Conservation (phyloP, 2,329 filamentous ascomycete genomes). For the Fusarium tricinctum region DNA sequence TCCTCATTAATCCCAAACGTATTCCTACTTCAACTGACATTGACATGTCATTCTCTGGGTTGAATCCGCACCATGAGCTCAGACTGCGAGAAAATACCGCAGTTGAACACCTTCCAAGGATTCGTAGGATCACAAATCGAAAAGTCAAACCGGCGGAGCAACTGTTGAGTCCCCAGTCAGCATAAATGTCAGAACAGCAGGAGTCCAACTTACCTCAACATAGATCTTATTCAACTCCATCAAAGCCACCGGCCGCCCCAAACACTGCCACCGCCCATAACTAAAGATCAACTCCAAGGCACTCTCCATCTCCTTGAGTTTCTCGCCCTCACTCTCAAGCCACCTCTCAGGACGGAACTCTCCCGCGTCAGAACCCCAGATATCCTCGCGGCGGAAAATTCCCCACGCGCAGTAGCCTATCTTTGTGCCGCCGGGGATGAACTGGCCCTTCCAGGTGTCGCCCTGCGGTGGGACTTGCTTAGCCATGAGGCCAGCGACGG, state of each 20-base stretch:
- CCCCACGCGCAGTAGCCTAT: constrained; percentile 55
- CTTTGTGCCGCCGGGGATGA: constrained; percentile 53
- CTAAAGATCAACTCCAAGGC: constrained; percentile 58
- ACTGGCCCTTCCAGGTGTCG: constrained; percentile 52
- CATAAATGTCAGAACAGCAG: fast-evolving
- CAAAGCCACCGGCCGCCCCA: constrained; percentile 56
- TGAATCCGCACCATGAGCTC: constrained; percentile 48
- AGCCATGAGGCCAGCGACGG: constrained; percentile 55
- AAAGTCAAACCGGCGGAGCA: constrained; percentile 53
- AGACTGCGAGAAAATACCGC: constrained; percentile 52
- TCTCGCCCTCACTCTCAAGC: constrained; percentile 54
- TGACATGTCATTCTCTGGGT: neutral
- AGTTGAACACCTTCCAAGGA: constrained; percentile 52
- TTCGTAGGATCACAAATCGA: constrained; percentile 50
- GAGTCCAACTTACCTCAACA: constrained; percentile 54
- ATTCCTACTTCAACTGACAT: fast-evolving
- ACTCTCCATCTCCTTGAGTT: constrained; percentile 53
- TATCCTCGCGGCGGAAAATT: constrained; percentile 51
- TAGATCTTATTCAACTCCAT: constrained; percentile 59
- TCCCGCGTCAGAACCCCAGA: constrained; percentile 55
- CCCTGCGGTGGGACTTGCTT: constrained; percentile 53
- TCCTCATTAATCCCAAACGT: neutral
- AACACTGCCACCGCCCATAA: constrained; percentile 57
- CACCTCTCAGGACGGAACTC: constrained; percentile 56
- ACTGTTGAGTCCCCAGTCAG: constrained; percentile 33